Conservation (phyloP, 139 green algal species). For the Microglena sp. region DNA sequence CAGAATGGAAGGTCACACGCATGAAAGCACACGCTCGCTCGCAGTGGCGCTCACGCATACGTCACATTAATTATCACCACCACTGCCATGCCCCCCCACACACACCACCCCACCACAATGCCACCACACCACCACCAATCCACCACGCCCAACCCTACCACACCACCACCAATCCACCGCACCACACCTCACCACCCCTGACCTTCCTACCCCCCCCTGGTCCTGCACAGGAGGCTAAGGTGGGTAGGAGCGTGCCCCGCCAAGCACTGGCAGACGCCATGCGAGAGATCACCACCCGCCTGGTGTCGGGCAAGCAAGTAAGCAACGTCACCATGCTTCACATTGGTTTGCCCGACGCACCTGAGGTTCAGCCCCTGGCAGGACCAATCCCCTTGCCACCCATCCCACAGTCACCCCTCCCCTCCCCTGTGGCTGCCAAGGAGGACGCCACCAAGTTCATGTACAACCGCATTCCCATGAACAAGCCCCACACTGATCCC, state of each 20-base stretch:
- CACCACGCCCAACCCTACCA: not conserved
- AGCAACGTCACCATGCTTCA: conserved; percentile 4
- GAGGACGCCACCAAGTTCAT: conserved; percentile 10
- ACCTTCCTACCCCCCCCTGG: not conserved
- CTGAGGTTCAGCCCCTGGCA: not conserved
- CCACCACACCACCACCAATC: not conserved
- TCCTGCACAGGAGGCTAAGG: not conserved
- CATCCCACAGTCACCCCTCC: not conserved
- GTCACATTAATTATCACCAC: no score
- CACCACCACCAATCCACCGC: not conserved
- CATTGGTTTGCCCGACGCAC: not conserved
- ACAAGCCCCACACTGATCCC: conserved; percentile 34
- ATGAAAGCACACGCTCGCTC: no score
- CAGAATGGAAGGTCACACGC: no score
- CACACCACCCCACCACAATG: no score
- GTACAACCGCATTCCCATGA: conserved; percentile 26
- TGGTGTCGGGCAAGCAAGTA: conserved; percentile 8
- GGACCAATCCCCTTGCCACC: not conserved
- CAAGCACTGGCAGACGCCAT: conserved; percentile 8
- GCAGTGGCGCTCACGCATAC: no score
- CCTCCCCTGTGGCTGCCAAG: not conserved
- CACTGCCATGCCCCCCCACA: no score
- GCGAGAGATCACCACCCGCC: not conserved
- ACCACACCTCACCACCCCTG: not conserved
- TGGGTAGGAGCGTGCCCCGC: not conserved